phyloP scores from a whole-genome alignment of 1,284 basidiomycete genomes.

The Amylostereum chailletii region DNA sequence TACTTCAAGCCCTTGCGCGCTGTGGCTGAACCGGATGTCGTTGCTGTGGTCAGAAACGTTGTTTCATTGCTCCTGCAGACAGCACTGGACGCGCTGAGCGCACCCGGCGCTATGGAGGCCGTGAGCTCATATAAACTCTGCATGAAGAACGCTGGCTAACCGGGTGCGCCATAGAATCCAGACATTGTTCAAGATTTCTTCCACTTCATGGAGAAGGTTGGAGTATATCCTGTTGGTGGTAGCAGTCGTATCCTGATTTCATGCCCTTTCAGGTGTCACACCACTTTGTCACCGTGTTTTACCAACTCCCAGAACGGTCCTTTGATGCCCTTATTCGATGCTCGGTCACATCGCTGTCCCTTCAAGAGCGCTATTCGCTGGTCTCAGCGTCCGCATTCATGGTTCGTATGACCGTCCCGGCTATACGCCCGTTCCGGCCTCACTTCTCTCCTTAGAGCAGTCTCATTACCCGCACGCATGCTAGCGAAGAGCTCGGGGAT shows the following conservation, averaged over 20 bases:
- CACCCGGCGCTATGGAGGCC: constrained; percentile 59
- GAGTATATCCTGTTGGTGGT: constrained; percentile 10
- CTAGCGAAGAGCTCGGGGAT: constrained; percentile 41
- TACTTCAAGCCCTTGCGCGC: constrained; percentile 35
- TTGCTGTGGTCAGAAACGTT: constrained; percentile 40
- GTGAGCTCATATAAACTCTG: constrained; percentile 31
- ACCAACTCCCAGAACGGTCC: constrained; percentile 55
- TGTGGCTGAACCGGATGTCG: constrained; percentile 30
- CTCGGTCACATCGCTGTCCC: constrained; percentile 56
- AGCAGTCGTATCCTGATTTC: background rate
- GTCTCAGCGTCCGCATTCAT: constrained; percentile 77
- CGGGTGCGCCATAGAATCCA: constrained; percentile 52
- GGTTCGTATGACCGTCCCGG: constrained; percentile 33
- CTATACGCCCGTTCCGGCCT: background rate
- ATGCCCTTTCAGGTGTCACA: constrained; percentile 46
- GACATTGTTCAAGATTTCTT: constrained; percentile 88
- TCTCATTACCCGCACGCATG: constrained; percentile 53
- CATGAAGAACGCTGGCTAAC: background rate
- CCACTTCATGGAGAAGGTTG: constrained; percentile 63
- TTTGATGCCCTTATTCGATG: constrained; percentile 70
- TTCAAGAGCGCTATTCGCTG: constrained; percentile 84
- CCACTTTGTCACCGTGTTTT: constrained; percentile 66
- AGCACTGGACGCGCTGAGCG: constrained; percentile 47
- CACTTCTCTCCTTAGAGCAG: constrained; percentile 32
- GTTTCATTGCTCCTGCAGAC: constrained; percentile 55